Evolutionary conservation across 345 rosid species (phyloP).

Genomic region (Arabis hirsuta): DNA sequence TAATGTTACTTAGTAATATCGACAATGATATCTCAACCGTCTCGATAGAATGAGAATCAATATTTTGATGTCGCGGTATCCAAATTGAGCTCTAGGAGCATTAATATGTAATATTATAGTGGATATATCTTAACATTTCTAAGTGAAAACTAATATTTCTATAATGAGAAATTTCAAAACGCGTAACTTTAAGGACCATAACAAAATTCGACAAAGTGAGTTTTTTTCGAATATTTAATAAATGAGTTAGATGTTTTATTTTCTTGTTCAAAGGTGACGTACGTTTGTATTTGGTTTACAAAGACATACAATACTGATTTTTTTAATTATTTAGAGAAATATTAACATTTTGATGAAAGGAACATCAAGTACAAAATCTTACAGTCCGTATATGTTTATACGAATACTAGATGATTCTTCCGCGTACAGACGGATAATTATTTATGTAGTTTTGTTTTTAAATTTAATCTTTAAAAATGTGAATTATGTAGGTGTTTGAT

Average conservation of each 20-base stretch:
- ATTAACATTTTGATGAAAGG: too few relatives aligned
- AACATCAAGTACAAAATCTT: too few relatives aligned
- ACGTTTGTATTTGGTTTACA: neutral
- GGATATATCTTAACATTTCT: too few relatives aligned
- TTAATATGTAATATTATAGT: neutral
- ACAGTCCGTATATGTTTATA: too few relatives aligned
- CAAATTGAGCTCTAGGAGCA: neutral
- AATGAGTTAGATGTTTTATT: neutral
- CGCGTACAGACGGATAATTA: too few relatives aligned
- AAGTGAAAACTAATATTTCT: neutral
- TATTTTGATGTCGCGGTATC: slow-evolving; percentile 6
- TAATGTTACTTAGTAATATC: neutral
- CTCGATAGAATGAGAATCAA: neutral
- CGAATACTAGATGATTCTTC: too few relatives aligned
- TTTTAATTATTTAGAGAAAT: too few relatives aligned
- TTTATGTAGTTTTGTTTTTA: too few relatives aligned
- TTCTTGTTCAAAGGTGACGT: neutral
- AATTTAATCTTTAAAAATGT: too few relatives aligned
- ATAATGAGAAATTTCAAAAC: neutral
- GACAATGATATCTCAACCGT: slow-evolving; percentile 9
- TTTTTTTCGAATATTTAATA: neutral
- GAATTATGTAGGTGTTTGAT: too few relatives aligned
- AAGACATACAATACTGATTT: too few relatives aligned
- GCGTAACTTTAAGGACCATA: slow-evolving; percentile 6
- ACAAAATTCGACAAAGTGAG: neutral